phyloP scores from a whole-genome alignment of 768 basidiomycete species.

The Mrakia blollopis region DNA sequence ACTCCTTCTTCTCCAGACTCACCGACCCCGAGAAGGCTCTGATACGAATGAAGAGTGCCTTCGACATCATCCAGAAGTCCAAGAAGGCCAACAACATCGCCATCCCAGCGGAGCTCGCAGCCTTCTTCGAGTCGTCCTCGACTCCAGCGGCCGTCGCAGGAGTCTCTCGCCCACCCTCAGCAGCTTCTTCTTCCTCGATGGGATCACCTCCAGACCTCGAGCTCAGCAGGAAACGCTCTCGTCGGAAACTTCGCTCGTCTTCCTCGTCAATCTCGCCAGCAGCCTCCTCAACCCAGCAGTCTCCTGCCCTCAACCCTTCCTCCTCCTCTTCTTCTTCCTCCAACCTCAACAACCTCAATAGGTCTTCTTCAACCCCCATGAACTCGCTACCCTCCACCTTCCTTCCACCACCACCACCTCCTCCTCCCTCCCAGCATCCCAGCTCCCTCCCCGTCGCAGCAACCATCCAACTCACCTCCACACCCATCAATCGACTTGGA shows the following conservation, averaged over 20 bases:
- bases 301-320: not conserved
- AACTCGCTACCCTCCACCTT: too few species aligned
- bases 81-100: not conserved
- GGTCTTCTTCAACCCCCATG: too few species aligned
- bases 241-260: not conserved
- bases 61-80: not conserved
- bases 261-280: not conserved
- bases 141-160: not conserved
- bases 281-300: not conserved
- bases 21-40: not conserved
- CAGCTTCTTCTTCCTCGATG: not conserved
- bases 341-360: not conserved
- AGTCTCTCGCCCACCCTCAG: not conserved
- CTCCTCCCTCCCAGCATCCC: too few species aligned
- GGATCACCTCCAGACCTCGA: not conserved
- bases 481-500: not conserved
- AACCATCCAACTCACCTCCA: not conserved
- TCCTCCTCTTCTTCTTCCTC: not conserved
- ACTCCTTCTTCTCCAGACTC: not conserved
- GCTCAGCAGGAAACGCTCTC: not conserved
- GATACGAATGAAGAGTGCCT: constrained; percentile 2
- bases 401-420: not conserved
- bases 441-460: too few species aligned
- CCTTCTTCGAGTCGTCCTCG: not conserved
- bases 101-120: not conserved